Evolutionary conservation across 345 rosid genomes (phyloP).

Genomic region (Populus nigra): DNA sequence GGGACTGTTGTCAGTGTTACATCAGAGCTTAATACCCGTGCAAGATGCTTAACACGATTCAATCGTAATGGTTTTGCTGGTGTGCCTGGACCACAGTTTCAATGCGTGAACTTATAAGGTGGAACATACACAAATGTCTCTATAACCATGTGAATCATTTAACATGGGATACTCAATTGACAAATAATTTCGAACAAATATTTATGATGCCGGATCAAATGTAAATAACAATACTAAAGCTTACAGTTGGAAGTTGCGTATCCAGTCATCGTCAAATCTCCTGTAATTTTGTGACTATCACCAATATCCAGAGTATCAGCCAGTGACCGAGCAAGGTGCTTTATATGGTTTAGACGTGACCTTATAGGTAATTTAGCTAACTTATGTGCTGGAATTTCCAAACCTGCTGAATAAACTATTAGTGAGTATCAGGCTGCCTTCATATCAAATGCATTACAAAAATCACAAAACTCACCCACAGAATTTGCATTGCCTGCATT

Average conservation of each 20-base stretch:
- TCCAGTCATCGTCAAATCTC: constrained; percentile 30
- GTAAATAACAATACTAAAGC: constrained; percentile 13
- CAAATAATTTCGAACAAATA: not conserved
- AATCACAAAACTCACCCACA: constrained; percentile 40
- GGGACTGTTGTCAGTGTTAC: constrained; percentile 27
- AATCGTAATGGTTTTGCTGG: constrained; percentile 57
- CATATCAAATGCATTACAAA: not conserved
- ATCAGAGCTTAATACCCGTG: constrained; percentile 44
- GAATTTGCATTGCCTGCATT: constrained; percentile 23
- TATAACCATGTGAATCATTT: not conserved
- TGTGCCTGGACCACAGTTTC: constrained; percentile 42
- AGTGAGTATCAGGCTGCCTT: not conserved
- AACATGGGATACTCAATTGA: not conserved
- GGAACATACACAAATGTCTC: not conserved
- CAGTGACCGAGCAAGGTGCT: constrained; percentile 71
- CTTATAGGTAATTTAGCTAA: constrained; percentile 47
- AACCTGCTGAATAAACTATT: constrained; percentile 38
- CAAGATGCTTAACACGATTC: constrained; percentile 65
- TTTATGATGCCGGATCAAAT: not conserved
- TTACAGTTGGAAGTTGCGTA: constrained; percentile 48
- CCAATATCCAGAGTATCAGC: constrained; percentile 28
- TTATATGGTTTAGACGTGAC: constrained; percentile 63
- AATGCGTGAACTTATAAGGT: not conserved
- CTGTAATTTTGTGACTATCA: constrained; percentile 23
- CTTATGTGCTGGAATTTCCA: constrained; percentile 52